These are phyloP conservation scores for Croton laevigatus DNA, from an alignment of 441 rosid species.

Conservation along the genomic window DNA sequence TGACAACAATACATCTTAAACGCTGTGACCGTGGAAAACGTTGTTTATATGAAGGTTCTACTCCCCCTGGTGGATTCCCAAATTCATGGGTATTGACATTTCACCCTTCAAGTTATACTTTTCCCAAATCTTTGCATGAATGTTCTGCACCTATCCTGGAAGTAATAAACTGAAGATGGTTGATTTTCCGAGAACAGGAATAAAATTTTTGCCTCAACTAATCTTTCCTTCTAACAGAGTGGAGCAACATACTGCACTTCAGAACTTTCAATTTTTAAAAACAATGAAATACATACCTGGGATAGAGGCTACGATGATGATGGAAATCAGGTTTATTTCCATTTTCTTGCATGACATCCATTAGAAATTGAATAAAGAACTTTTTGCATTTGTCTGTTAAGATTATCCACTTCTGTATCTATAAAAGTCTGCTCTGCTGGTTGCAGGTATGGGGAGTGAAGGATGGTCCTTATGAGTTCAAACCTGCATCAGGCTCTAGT, in stretches of 20 bases:
- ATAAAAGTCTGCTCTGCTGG: not conserved
- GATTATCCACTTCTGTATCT: not conserved
- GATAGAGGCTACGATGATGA: slow-evolving; percentile 81
- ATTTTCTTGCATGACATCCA: not conserved
- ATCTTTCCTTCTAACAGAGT: slow-evolving; percentile 16
- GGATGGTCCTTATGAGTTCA: slow-evolving; percentile 84
- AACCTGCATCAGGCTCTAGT: slow-evolving; percentile 68
- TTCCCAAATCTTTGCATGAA: not conserved
- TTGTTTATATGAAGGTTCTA: slow-evolving; percentile 85
- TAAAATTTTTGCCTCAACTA: not conserved
- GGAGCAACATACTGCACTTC: slow-evolving; percentile 36
- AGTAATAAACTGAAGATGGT: not conserved
- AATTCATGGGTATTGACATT: slow-evolving; percentile 72
- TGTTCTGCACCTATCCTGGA: not conserved
- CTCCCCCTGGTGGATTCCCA: slow-evolving; percentile 82
- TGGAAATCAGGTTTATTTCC: slow-evolving; percentile 62
- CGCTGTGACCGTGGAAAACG: slow-evolving; percentile 87
- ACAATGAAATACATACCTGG: slow-evolving; percentile 81
- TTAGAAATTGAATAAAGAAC: slow-evolving; percentile 2
- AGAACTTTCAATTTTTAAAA: slow-evolving; percentile 52
- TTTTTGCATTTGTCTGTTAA: not conserved
- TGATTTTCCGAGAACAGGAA: not conserved
- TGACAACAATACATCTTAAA: slow-evolving; percentile 69
- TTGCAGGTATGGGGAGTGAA: slow-evolving; percentile 85
- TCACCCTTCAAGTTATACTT: not conserved